Evolutionary conservation across 768 basidiomycete species (phyloP).

Genomic region (Trametes coccinea): DNA sequence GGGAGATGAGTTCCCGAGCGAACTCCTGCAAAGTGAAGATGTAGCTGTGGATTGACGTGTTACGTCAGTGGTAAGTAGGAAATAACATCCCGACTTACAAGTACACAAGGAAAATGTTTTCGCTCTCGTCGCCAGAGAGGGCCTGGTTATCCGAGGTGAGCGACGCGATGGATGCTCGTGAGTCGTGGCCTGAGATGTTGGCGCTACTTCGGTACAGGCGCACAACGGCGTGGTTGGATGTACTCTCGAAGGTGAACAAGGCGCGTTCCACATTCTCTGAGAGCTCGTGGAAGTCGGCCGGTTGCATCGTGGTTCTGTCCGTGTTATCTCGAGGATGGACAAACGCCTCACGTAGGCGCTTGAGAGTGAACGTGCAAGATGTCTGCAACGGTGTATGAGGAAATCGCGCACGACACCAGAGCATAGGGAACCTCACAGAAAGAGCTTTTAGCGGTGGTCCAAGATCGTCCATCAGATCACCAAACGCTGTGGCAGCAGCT

Average conservation of each 20-base stretch:
- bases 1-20: conserved; percentile 73
- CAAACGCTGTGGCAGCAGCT: conserved; percentile 73
- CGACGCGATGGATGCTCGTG: conserved; percentile 26
- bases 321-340: conserved; percentile 39
- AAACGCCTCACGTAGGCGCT: conserved; percentile 67
- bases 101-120: conserved; percentile 86
- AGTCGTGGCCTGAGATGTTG: conserved; percentile 31
- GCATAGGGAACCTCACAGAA: conserved; percentile 48
- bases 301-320: conserved; percentile 11
- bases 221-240: conserved; percentile 81
- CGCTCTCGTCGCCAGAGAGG: conserved; percentile 58
- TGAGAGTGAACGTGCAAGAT: conserved; percentile 60
- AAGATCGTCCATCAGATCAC: conserved; percentile 75
- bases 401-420: neutral
- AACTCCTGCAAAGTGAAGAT: conserved; percentile 97
- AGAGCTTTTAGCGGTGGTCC: conserved; percentile 75
- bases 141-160: conserved; percentile 37
- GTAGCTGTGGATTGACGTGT: conserved; percentile 56
- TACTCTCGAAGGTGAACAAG: conserved; percentile 73
- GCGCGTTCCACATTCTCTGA: conserved; percentile 69
- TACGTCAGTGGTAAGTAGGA: neutral
- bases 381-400: conserved; percentile 40
- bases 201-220: conserved; percentile 59
- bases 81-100: conserved; percentile 59
- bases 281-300: conserved; percentile 59